phyloP scores from a whole-genome alignment of 352 stramenopile genomes.

The Phytophthora cactorum region DNA sequence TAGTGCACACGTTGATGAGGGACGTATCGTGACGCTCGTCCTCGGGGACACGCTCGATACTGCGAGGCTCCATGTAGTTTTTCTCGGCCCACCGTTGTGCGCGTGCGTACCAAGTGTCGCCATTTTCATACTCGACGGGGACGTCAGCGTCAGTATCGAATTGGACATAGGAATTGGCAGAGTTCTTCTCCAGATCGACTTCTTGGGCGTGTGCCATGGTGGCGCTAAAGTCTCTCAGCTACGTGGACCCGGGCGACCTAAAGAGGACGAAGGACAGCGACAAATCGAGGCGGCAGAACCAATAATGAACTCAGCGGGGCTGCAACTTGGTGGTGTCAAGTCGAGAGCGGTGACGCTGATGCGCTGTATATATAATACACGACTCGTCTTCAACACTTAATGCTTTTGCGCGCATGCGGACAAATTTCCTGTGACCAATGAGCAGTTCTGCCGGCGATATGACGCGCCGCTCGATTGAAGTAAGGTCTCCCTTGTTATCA shows the following conservation, averaged over 20 bases:
- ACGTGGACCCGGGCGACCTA: conserved; percentile 5
- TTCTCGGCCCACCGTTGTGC: conserved; percentile 33
- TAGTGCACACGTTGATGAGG: conserved; percentile 28
- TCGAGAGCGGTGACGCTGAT: too few species aligned
- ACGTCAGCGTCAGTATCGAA: conserved; percentile 27
- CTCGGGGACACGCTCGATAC: conserved; percentile 33
- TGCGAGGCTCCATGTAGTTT: conserved; percentile 38
- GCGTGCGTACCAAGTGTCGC: conserved; percentile 32
- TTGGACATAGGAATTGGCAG: conserved; percentile 32
- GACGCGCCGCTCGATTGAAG: conserved; percentile 24
- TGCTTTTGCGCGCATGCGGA: background rate
- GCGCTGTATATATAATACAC: too few species aligned
- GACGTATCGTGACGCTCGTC: conserved; percentile 29
- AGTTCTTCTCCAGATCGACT: conserved; percentile 28
- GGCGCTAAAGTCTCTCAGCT: conserved; percentile 3
- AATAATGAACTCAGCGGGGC: conserved; percentile 10
- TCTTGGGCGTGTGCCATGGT: conserved; percentile 27
- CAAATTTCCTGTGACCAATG: conserved; percentile 16
- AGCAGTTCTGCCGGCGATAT: conserved; percentile 19
- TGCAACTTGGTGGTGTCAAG: background rate
- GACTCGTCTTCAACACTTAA: too few species aligned
- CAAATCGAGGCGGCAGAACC: background rate
- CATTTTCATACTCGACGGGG: conserved; percentile 31
- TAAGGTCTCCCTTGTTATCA: too few species aligned
- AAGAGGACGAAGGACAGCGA: conserved; percentile 1